phyloP scores from a whole-genome alignment of 805 yeast genomes.

The Metschnikowia lachancei region DNA sequence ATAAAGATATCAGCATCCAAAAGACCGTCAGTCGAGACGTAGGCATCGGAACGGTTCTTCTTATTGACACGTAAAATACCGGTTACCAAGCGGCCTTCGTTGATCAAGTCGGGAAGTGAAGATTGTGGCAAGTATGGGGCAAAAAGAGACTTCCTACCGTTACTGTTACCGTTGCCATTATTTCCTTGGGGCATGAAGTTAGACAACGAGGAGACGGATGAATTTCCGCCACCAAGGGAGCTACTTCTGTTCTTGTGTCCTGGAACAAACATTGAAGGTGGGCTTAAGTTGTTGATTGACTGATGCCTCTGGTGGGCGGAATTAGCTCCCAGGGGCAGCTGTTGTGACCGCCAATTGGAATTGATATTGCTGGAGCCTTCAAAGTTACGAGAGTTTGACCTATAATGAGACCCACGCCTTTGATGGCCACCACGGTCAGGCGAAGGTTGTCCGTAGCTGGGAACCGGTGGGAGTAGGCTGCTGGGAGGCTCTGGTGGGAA shows the following conservation, averaged over 20 bases:
- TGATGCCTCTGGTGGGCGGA: conserved; percentile 17
- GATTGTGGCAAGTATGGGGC: conserved; percentile 96
- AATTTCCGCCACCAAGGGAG: conserved; percentile 61
- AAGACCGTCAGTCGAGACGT: conserved; percentile 94
- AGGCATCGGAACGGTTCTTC: conserved; percentile 95
- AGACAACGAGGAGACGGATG: conserved; percentile 52
- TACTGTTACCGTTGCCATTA: conserved; percentile 31
- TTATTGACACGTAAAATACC: conserved; percentile 93
- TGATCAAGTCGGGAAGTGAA: conserved; percentile 81
- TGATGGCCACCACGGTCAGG: conserved; percentile 43
- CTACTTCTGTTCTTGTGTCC: conserved; percentile 72
- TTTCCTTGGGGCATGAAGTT: conserved; percentile 34
- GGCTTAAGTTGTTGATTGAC: conserved; percentile 33
- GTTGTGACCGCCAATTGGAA: conserved; percentile 66
- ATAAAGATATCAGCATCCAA: conserved; percentile 96
- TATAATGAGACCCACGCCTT: conserved; percentile 40
- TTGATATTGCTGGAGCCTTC: conserved; percentile 42
- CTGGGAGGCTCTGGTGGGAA: conserved; percentile 49
- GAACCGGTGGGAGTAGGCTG: conserved; percentile 52
- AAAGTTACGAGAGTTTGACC: conserved; percentile 39
- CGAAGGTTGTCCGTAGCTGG: conserved; percentile 43
- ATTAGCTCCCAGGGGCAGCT: conserved; percentile 35
- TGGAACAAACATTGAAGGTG: conserved; percentile 56
- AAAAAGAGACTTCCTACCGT: conserved; percentile 74
- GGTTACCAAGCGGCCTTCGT: conserved; percentile 87